Evolutionary conservation across 73 alveolate species (phyloP).

Genomic region (Uronychia binucleata): DNA sequence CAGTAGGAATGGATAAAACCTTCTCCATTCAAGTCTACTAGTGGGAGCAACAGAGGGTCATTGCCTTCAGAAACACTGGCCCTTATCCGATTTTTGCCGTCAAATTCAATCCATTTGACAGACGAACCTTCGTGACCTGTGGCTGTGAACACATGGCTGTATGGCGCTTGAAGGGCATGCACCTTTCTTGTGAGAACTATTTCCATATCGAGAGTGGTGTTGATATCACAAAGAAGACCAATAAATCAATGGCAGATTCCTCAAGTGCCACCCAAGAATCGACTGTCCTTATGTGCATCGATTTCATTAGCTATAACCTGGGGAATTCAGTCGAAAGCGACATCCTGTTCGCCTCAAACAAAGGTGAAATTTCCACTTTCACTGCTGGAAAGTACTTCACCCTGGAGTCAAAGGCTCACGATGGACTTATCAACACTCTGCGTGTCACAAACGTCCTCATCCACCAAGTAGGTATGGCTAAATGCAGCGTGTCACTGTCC

Average conservation of each 20-base stretch:
- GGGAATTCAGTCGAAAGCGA: slow-evolving; percentile 78
- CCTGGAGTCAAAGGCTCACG: slow-evolving; percentile 88
- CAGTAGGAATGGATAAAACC: slow-evolving; percentile 75
- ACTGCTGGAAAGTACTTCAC: slow-evolving; percentile 86
- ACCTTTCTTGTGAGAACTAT: slow-evolving; percentile 56
- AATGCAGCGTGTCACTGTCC: slow-evolving; percentile 41
- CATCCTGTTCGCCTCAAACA: slow-evolving; percentile 83
- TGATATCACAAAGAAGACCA: slow-evolving; percentile 18
- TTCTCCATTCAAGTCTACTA: slow-evolving; percentile 76
- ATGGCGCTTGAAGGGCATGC: slow-evolving; percentile 87
- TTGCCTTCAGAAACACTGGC: slow-evolving; percentile 88
- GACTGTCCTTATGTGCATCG: slow-evolving; percentile 69
- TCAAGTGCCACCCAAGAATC: slow-evolving; percentile 34
- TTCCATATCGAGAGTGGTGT: slow-evolving; percentile 3
- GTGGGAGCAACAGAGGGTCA: slow-evolving; percentile 76
- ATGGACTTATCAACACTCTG: slow-evolving; percentile 87
- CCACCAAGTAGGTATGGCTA: not conserved
- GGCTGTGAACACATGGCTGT: slow-evolving; percentile 89
- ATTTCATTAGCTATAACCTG: slow-evolving; percentile 52
- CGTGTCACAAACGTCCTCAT: slow-evolving; percentile 67
- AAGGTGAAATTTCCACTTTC: slow-evolving; percentile 88
- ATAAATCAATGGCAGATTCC: slow-evolving; percentile 46
- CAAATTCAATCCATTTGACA: slow-evolving; percentile 80
- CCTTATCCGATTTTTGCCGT: slow-evolving; percentile 83
- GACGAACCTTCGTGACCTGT: slow-evolving; percentile 81